These are phyloP conservation scores for Cercospora sp. DNA, from an alignment of 2,329 filamentous ascomycete species.

Conservation along the genomic window DNA sequence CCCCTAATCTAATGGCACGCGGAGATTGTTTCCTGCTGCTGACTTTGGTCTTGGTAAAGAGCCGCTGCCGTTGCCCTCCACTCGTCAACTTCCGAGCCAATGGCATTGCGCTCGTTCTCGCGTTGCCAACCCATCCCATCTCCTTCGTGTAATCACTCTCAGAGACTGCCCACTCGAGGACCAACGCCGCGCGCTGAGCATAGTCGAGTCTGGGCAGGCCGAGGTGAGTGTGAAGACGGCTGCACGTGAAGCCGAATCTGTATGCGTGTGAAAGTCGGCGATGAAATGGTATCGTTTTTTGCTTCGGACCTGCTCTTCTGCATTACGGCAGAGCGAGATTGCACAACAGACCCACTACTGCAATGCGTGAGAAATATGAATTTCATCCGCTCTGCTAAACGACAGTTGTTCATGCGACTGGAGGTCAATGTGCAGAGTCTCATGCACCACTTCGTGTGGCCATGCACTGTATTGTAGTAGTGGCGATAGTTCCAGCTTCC, in stretches of 20 bases:
- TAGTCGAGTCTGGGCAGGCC: background rate
- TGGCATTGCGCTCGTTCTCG: background rate
- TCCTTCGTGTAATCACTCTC: background rate
- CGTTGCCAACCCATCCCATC: background rate
- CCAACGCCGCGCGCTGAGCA: background rate
- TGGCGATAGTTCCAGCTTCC: slow-evolving; percentile 7
- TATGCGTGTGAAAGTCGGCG: background rate
- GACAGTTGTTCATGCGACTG: background rate
- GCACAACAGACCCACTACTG: background rate
- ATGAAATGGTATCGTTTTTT: background rate
- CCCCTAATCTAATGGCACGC: slow-evolving; percentile 6
- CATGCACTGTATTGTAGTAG: background rate
- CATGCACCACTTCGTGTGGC: background rate
- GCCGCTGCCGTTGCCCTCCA: slow-evolving; percentile 6
- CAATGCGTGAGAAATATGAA: background rate
- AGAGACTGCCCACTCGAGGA: background rate
- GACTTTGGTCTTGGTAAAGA: slow-evolving; percentile 6
- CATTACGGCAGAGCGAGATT: background rate
- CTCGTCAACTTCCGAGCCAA: slow-evolving; percentile 1
- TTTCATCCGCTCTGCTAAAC: background rate
- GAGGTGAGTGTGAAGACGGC: background rate
- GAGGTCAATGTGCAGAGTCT: background rate
- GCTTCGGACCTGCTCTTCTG: background rate
- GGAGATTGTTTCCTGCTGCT: slow-evolving; percentile 8
- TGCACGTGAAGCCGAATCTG: background rate